These are phyloP conservation scores for Xylaria digitata DNA, from an alignment of 2,329 filamentous ascomycete genomes.

Conservation along the genomic window DNA sequence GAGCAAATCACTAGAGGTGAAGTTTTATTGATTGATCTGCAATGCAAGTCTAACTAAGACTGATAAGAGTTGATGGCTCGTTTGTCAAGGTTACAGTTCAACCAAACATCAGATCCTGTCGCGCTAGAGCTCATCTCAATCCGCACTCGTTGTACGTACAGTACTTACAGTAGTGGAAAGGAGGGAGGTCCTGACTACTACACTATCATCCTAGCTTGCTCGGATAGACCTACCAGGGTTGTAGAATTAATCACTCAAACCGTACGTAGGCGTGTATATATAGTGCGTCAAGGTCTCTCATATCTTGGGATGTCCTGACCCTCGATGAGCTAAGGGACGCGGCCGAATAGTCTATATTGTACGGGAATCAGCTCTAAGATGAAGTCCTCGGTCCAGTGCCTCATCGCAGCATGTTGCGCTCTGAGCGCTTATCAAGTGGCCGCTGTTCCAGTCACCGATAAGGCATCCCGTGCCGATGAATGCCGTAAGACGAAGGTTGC, in stretches of 20 bases:
- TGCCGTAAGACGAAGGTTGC: conserved; percentile 55
- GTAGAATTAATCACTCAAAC: conserved; percentile 9
- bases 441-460: conserved; percentile 25
- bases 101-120: not conserved
- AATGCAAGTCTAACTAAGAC: not conserved
- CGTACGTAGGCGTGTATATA: not conserved
- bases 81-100: not conserved
- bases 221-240: conserved; percentile 5
- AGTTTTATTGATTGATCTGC: not conserved
- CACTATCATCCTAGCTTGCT: not conserved
- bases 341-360: not conserved
- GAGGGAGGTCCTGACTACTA: not conserved
- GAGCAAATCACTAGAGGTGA: no score
- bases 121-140: no score
- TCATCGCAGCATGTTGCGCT: conserved; percentile 29
- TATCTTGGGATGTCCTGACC: not conserved
- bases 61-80: not conserved
- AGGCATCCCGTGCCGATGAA: not conserved
- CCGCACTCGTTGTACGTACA: no score
- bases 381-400: conserved; percentile 12
- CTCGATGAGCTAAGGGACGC: conserved; percentile 1
- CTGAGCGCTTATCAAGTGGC: conserved; percentile 10
- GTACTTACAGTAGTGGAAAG: not conserved
- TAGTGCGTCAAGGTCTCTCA: not conserved
- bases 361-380: conserved; percentile 17